These are phyloP conservation scores for Vanrija sp. DNA, from an alignment of 1,284 basidiomycete species.

Conservation along the genomic window DNA sequence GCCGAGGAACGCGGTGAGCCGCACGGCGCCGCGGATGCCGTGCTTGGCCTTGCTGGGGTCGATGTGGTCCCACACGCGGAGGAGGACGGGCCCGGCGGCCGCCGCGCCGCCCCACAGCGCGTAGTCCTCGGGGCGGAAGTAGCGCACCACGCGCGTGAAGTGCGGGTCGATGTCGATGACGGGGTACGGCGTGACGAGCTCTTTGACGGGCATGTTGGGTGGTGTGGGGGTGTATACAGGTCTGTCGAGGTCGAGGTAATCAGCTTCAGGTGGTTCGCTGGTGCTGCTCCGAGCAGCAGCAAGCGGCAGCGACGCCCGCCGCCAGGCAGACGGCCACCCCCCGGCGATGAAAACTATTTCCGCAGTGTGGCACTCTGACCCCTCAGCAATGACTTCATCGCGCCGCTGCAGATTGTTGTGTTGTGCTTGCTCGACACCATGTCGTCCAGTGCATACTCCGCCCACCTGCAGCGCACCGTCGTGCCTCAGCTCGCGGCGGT, in stretches of 20 bases:
- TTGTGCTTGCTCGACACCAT: not conserved
- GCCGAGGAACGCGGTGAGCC: constrained; percentile 60
- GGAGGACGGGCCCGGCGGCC: constrained; percentile 52
- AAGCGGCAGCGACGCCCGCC: not conserved
- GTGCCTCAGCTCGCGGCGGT: constrained; percentile 15
- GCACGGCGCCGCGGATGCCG: constrained; percentile 46
- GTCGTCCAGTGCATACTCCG: constrained; percentile 9
- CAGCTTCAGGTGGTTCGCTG: not conserved
- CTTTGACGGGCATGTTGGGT: constrained; percentile 62
- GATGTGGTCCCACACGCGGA: constrained; percentile 18
- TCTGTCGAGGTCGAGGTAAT: not conserved
- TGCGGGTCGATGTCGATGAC: constrained; percentile 92
- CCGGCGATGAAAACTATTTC: too few relatives aligned
- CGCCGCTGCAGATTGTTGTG: too few relatives aligned
- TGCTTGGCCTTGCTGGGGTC: constrained; percentile 40
- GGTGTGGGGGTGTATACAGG: not conserved
- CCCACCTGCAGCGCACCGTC: constrained; percentile 16
- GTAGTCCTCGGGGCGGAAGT: constrained; percentile 86
- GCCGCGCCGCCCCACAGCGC: constrained; percentile 76
- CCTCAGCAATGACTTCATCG: too few relatives aligned
- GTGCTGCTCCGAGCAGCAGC: not conserved
- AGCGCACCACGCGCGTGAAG: constrained; percentile 78
- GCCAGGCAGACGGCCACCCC: not conserved
- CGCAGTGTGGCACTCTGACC: too few relatives aligned
- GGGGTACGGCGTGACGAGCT: constrained; percentile 68